Percentiles rank a stretch among this genome's conserved stretches.
phyloP scores from a whole-genome alignment of 2,329 filamentous ascomycete species.

The Fusarium sp. region DNA sequence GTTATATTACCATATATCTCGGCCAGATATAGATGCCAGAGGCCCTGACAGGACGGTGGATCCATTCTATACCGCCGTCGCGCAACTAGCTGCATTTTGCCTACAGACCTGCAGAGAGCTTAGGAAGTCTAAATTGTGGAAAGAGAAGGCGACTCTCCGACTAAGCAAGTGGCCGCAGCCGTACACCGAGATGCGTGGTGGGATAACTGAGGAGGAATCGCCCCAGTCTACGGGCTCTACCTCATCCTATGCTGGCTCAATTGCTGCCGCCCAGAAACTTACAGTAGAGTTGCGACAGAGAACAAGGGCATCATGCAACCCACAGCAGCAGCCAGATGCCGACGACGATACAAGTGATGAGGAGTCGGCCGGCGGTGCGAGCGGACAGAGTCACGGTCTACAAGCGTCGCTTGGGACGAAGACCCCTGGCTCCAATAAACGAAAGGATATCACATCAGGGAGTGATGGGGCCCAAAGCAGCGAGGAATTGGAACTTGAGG shows the following conservation, averaged over 20 bases:
- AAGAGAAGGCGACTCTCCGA: conserved; percentile 6
- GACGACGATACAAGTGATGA: conserved; percentile 1
- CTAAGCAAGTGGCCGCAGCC: conserved; percentile 32
- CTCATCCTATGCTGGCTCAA: conserved; percentile 2
- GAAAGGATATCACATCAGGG: conserved; percentile 1
- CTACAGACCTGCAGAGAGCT: conserved; percentile 12
- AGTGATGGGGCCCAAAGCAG: neutral
- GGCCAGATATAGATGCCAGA: conserved; percentile 21
- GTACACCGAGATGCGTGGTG: conserved; percentile 27
- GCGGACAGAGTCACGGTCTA: neutral
- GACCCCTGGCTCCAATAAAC: neutral
- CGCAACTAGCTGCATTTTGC: conserved; percentile 34
- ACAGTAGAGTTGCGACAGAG: neutral
- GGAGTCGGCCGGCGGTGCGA: neutral
- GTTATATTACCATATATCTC: conserved; percentile 31
- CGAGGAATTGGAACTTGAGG: neutral
- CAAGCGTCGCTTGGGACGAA: neutral
- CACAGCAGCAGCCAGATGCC: neutral
- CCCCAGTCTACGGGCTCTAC: conserved; percentile 6
- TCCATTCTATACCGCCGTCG: conserved; percentile 30
- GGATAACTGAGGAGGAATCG: conserved; percentile 2
- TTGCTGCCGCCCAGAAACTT: conserved; percentile 6
- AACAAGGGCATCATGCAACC: conserved; percentile 3
- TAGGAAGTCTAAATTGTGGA: conserved; percentile 15
- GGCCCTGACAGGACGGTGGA: conserved; percentile 1